Conservation (phyloP, 2,329 filamentous ascomycete species). For the Aurifilum marmelostoma region DNA sequence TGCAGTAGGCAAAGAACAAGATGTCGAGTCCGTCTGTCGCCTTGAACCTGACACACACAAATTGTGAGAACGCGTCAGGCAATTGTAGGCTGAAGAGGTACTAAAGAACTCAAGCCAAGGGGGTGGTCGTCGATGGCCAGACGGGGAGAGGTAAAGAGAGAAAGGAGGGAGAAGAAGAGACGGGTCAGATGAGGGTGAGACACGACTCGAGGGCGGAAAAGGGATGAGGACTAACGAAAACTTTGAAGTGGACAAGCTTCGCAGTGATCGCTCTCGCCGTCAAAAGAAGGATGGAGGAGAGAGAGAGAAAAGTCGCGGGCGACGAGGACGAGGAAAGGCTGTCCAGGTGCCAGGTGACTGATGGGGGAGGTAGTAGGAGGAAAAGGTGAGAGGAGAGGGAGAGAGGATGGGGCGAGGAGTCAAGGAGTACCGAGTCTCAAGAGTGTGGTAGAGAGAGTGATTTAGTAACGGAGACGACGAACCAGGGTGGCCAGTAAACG, state of each 20-base stretch:
- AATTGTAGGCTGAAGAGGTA: constrained; percentile 15
- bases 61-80: constrained; percentile 22
- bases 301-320: constrained; percentile 24
- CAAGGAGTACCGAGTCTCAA: constrained; percentile 27
- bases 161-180: neutral
- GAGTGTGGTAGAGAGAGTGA: constrained; percentile 23
- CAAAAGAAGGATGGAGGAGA: constrained; percentile 15
- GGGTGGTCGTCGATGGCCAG: constrained; percentile 4
- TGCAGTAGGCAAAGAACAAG: constrained; percentile 8
- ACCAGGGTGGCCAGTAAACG: constrained; percentile 22
- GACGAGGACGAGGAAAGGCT: constrained; percentile 23
- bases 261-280: constrained; percentile 26
- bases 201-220: constrained; percentile 28
- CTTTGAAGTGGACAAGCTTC: constrained; percentile 14
- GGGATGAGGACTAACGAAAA: constrained; percentile 16
- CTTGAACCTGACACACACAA: constrained; percentile 21
- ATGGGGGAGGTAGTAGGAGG: constrained; percentile 18
- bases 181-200: constrained; percentile 16
- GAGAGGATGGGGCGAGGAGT: constrained; percentile 11
- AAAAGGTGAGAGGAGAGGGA: constrained; percentile 8
- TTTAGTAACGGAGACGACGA: constrained; percentile 21
- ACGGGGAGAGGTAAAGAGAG: neutral
- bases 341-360: constrained; percentile 24
- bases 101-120: constrained; percentile 7
- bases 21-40: constrained; percentile 20